These are phyloP conservation scores for Trametes cingulata DNA, from an alignment of 768 basidiomycete genomes.

Conservation along the genomic window DNA sequence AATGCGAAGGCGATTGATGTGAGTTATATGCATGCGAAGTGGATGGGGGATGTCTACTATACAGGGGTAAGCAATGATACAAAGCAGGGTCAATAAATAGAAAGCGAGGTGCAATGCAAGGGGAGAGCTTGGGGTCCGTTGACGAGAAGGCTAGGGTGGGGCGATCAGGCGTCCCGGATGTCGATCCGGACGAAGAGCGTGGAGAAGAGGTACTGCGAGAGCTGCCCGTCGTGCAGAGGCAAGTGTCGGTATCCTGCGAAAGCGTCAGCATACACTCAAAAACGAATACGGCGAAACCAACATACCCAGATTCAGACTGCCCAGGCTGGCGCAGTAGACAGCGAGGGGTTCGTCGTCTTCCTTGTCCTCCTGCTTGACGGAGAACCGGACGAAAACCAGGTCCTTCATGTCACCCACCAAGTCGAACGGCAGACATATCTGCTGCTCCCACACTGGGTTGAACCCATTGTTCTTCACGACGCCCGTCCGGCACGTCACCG, in stretches of 20 bases:
- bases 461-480: constrained; percentile 86
- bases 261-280: constrained; percentile 33
- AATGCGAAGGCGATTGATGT: not conserved
- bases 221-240: constrained; percentile 84
- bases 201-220: constrained; percentile 88
- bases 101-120: not conserved
- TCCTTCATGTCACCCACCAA: constrained; percentile 77
- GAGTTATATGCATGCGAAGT: not conserved
- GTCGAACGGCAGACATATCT: constrained; percentile 69
- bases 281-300: constrained; percentile 32
- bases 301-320: constrained; percentile 71
- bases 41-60: not conserved
- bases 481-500: constrained; percentile 57
- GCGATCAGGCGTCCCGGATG: constrained; percentile 38
- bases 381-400: constrained; percentile 81
- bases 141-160: not conserved
- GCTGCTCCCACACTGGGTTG: constrained; percentile 87
- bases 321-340: constrained; percentile 71
- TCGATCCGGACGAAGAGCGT: constrained; percentile 83
- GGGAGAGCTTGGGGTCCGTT: not conserved
- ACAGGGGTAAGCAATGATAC: not conserved
- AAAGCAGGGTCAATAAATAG: not conserved
- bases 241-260: constrained; percentile 81
- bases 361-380: constrained; percentile 64
- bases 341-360: constrained; percentile 69